Evolutionary conservation across 2,329 filamentous ascomycete species (phyloP).

Genomic region (Aspergillus fischeri): DNA sequence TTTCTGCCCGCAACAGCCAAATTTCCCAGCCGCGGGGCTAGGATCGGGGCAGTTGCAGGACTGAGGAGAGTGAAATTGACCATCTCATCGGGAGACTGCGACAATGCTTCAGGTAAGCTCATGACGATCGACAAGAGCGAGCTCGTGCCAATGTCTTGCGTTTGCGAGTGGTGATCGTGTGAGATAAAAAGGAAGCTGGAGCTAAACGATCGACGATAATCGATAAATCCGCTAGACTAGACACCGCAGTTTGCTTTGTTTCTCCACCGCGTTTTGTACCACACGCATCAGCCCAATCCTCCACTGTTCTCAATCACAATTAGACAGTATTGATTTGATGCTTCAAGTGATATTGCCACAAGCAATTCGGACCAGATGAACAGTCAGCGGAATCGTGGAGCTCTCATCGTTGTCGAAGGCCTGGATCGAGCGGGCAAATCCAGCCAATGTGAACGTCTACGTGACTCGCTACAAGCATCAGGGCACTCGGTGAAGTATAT

Average conservation of each 20-base stretch:
- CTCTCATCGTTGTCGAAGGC: conserved; percentile 80
- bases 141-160: conserved; percentile 3
- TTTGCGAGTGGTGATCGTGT: conserved; percentile 13
- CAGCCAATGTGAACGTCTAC: conserved; percentile 73
- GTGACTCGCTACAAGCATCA: conserved; percentile 47
- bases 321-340: conserved; percentile 2
- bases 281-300: background rate
- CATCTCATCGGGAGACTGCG: conserved; percentile 29
- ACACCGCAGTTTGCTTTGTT: background rate
- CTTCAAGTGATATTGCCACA: background rate
- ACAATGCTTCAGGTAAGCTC: conserved; percentile 19
- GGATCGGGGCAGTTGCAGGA: conserved; percentile 26
- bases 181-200: conserved; percentile 11
- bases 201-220: background rate
- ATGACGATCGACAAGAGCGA: conserved; percentile 18
- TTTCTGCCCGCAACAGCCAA: conserved; percentile 61
- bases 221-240: background rate
- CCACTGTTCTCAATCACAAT: background rate
- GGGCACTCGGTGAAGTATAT: conserved; percentile 55
- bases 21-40: conserved; percentile 61
- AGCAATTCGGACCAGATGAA: conserved; percentile 10
- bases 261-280: background rate
- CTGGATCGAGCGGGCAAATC: conserved; percentile 89
- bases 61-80: conserved; percentile 35
- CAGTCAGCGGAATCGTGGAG: conserved; percentile 50